Evolutionary conservation across 192 early-diverging fungal species (phyloP).

Genomic region (Chytriomyces confervae): DNA sequence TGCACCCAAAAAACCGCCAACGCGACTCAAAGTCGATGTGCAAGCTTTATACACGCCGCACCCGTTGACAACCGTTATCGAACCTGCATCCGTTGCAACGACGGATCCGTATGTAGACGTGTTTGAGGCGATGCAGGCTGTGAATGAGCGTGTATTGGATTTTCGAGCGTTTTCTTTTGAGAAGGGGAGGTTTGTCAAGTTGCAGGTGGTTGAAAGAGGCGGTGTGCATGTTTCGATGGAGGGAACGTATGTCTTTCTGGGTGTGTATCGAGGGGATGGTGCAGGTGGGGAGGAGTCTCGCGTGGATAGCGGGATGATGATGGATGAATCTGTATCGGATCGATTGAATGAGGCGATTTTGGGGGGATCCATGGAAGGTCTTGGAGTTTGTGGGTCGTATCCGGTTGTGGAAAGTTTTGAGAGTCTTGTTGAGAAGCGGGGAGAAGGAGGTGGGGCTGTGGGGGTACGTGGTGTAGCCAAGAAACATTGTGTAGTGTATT

Average conservation of each 20-base stretch:
- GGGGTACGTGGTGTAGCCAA: background rate
- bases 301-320: no score
- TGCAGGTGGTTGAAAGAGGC: conserved; percentile 47
- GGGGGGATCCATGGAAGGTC: background rate
- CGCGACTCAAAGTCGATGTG: conserved; percentile 49
- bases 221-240: conserved; percentile 50
- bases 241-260: conserved; percentile 61
- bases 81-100: background rate
- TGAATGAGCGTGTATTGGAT: conserved; percentile 41
- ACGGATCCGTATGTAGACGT: background rate
- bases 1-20: background rate
- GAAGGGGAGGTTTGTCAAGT: no score
- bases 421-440: background rate
- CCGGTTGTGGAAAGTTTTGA: conserved; percentile 23
- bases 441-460: background rate
- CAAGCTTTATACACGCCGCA: conserved; percentile 52
- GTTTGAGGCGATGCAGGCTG: conserved; percentile 31
- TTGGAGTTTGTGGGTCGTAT: background rate
- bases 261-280: conserved; percentile 52
- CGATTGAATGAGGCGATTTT: background rate
- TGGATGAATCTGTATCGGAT: background rate
- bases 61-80: background rate
- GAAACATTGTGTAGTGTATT: conserved; percentile 57
- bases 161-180: conserved; percentile 18
- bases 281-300: background rate